These are phyloP conservation scores for Umbelopsis ramanniana DNA, from an alignment of 192 early-diverging fungal species.

Conservation along the genomic window DNA sequence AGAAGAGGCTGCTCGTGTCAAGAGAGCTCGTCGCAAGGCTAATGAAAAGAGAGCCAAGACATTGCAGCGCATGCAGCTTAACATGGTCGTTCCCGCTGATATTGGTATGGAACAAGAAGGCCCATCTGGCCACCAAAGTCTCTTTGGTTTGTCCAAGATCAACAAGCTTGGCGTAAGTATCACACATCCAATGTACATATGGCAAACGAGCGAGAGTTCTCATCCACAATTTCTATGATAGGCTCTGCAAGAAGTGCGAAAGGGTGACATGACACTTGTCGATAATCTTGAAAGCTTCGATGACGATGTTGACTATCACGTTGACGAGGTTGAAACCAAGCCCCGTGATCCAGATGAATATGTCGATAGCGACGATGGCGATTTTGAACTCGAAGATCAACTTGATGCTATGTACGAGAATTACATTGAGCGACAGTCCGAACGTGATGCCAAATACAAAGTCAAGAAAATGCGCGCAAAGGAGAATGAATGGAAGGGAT, in stretches of 20 bases:
- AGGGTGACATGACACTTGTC: conserved; percentile 50
- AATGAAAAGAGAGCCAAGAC: conserved; percentile 74
- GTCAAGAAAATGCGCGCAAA: conserved; percentile 73
- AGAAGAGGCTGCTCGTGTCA: conserved; percentile 51
- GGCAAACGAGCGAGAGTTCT: background rate
- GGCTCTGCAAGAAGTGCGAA: conserved; percentile 52
- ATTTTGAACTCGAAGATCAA: conserved; percentile 37
- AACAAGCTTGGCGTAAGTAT: conserved; percentile 48
- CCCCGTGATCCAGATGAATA: conserved; percentile 40
- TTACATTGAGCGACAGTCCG: conserved; percentile 71
- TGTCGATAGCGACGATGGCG: conserved; percentile 29
- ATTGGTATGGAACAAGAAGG: conserved; percentile 72
- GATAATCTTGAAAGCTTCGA: conserved; percentile 36
- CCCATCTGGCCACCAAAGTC: conserved; percentile 51
- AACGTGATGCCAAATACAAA: conserved; percentile 76
- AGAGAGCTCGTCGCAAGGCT: conserved; percentile 62
- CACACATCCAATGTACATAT: background rate
- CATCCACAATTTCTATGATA: conserved; percentile 9
- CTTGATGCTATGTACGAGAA: conserved; percentile 69
- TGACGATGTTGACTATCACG: conserved; percentile 54
- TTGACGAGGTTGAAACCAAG: conserved; percentile 56
- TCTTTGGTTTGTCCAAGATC: conserved; percentile 63
- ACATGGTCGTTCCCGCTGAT: conserved; percentile 78
- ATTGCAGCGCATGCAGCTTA: conserved; percentile 77
- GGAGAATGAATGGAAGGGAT: conserved; percentile 71